These are phyloP conservation scores for Flaveria bidentis DNA, from an alignment of 129 eudicot genomes.

Conservation along the genomic window DNA sequence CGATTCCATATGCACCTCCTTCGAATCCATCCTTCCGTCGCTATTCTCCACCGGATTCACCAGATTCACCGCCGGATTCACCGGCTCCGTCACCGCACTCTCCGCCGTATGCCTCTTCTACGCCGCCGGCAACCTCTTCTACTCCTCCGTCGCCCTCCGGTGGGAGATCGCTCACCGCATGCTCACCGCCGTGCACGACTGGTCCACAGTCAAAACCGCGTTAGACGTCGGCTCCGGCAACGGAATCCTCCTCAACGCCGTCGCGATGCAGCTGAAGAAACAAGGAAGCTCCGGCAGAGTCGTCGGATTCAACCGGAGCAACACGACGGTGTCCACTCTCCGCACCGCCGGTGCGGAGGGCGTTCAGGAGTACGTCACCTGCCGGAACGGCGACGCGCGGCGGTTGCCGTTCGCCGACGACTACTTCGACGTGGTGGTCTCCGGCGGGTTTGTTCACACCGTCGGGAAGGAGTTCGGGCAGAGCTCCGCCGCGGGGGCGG, in stretches of 20 bases:
- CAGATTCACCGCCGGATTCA: slow-evolving; percentile 71
- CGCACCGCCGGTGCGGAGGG: slow-evolving; percentile 70
- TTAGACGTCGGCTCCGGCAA: slow-evolving; percentile 89
- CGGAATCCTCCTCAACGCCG: slow-evolving; percentile 79
- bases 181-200: slow-evolving; percentile 65
- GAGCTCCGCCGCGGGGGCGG: slow-evolving; percentile 74
- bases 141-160: slow-evolving; percentile 72
- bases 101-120: slow-evolving; percentile 71
- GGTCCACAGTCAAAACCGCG: slow-evolving; percentile 47
- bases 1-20: slow-evolving; percentile 44
- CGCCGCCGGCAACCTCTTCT: slow-evolving; percentile 68
- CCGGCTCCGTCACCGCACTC: slow-evolving; percentile 78
- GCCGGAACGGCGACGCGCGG: slow-evolving; percentile 75
- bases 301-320: slow-evolving; percentile 54
- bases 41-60: slow-evolving; percentile 50
- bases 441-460: slow-evolving; percentile 68
- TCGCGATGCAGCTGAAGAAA: slow-evolving; percentile 74
- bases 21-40: slow-evolving; percentile 43
- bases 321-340: slow-evolving; percentile 54
- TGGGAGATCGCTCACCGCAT: slow-evolving; percentile 82
- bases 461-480: slow-evolving; percentile 86
- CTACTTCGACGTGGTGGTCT: slow-evolving; percentile 92
- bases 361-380: slow-evolving; percentile 85
- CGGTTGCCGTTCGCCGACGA: slow-evolving; percentile 70
- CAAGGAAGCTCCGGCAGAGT: slow-evolving; percentile 84